Evolutionary conservation across 1,139 yeast genomes (phyloP), one percentile per base, ranked within the genome.

Genomic region (Nadsonia commutata): DNA sequence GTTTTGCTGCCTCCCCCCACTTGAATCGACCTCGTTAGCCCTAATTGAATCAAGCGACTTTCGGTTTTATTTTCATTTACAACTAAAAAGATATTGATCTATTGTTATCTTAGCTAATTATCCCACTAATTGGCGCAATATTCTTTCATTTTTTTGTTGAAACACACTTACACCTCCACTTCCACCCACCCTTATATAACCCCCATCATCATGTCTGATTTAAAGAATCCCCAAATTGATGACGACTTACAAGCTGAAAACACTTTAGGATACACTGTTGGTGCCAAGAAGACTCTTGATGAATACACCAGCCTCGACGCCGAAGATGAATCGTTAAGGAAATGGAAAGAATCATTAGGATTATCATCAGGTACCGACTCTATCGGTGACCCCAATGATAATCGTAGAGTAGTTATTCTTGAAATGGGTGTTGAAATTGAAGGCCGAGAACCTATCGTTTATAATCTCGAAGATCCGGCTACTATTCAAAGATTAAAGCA

Each of bases 261-360:
- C 27, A 40, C 36, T 16, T 22, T 23, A 38, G 33, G 33, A 1
- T 86, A 84, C 69, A 76, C 74, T 50, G 90, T 85, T 20, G 75
- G 83, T 3, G 90, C 80, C 50, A 85, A 85, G 68, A 85, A 85
- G 59, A 82, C 94, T 31, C 72, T 86, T 45, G 88, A 76, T 42
- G 95, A 86, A 59, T 86, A 86, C 63, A 75, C 82, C 48, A 73
- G 52, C 20, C 48, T 86, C 52, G 97, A 86, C 59, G 93, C 93
- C 6, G 84, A 85, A 53, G 97, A 86, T 59, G 95, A 84, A 62
- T 80, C 94, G 38, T 69, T 88, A 52, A 84, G 82, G 51, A 84
- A 83, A 61, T 88, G 97, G 97, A 88, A 88, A 64, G 85, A 80
- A 46, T 81, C 94, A 1, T 68, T 88, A 37, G 97, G 97, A 1